Percentiles rank a stretch among this genome's conserved stretches.
These are phyloP conservation scores for Clonostachys rhizophaga DNA, from an alignment of 2,329 filamentous ascomycete species.

Conservation along the genomic window DNA sequence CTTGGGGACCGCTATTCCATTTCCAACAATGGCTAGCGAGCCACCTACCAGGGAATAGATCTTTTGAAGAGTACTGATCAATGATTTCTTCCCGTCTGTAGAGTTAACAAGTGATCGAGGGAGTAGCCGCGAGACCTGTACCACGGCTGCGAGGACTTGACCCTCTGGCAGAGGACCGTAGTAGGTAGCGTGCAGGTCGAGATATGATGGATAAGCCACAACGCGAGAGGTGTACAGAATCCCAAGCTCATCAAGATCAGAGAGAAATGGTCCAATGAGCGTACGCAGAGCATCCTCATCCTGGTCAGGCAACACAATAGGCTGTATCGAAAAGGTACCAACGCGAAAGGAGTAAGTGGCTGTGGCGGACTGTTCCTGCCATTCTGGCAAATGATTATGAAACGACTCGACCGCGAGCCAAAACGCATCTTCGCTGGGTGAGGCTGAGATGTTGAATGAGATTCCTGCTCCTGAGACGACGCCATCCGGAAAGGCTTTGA, in stretches of 20 bases:
- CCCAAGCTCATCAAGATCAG: not conserved
- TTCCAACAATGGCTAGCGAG: slow-evolving; percentile 1
- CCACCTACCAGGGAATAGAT: not conserved
- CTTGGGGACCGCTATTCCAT: not conserved
- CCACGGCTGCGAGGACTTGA: not conserved
- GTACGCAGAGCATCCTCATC: not conserved
- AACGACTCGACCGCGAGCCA: not conserved
- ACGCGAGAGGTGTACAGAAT: not conserved
- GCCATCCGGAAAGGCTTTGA: slow-evolving; percentile 40
- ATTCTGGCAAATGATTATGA: not conserved
- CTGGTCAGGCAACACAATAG: not conserved
- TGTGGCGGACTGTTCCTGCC: too few relatives aligned
- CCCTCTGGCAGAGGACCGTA: not conserved
- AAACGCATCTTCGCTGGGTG: slow-evolving; percentile 21
- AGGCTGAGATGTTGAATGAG: slow-evolving; percentile 29
- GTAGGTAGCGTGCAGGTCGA: not conserved
- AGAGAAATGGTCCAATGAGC: not conserved
- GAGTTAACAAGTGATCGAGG: not conserved
- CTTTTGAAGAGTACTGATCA: too few relatives aligned
- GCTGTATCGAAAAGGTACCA: not conserved
- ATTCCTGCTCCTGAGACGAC: slow-evolving; percentile 32
- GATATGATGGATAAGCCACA: not conserved
- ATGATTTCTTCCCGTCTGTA: not conserved
- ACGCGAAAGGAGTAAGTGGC: not conserved
- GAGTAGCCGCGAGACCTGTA: not conserved